Evolutionary conservation across 768 basidiomycete genomes (phyloP).

Genomic region (Coprinopsis sp.): DNA sequence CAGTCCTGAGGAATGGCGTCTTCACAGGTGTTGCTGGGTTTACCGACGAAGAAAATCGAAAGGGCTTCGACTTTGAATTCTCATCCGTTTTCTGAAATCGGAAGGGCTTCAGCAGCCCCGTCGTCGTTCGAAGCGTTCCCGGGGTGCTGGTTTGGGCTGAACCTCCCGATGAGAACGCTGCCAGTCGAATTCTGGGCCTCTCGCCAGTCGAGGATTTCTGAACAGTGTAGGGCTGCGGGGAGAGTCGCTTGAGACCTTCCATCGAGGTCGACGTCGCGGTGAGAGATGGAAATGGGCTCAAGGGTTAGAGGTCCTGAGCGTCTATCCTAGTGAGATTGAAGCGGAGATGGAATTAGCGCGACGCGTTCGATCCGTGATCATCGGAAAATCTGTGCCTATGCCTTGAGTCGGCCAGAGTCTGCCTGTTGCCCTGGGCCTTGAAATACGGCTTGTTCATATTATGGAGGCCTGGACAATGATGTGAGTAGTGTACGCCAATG

Average conservation of each 20-base stretch:
- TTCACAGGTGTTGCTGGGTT: neutral
- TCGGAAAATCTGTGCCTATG: too few relatives aligned
- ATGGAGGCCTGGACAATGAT: too few relatives aligned
- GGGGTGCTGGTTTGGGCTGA: neutral
- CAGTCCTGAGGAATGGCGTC: neutral
- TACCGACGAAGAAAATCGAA: neutral
- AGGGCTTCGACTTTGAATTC: neutral
- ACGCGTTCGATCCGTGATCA: too few relatives aligned
- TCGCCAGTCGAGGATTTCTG: neutral
- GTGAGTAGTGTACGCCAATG: too few relatives aligned
- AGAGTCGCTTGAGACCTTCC: neutral
- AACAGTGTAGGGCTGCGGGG: neutral
- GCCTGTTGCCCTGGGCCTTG: too few relatives aligned
- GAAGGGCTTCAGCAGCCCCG: neutral
- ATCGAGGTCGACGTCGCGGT: neutral
- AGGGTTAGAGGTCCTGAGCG: neutral
- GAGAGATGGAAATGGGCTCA: neutral
- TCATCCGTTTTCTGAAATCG: neutral
- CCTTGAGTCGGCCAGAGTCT: too few relatives aligned
- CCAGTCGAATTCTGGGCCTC: neutral
- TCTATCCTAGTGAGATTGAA: neutral
- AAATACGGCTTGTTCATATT: too few relatives aligned
- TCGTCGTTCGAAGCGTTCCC: neutral
- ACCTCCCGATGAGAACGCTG: neutral
- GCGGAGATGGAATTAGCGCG: too few relatives aligned